Conservation (phyloP, 2,329 filamentous ascomycete species). For the Plenodomus lindquistii region DNA sequence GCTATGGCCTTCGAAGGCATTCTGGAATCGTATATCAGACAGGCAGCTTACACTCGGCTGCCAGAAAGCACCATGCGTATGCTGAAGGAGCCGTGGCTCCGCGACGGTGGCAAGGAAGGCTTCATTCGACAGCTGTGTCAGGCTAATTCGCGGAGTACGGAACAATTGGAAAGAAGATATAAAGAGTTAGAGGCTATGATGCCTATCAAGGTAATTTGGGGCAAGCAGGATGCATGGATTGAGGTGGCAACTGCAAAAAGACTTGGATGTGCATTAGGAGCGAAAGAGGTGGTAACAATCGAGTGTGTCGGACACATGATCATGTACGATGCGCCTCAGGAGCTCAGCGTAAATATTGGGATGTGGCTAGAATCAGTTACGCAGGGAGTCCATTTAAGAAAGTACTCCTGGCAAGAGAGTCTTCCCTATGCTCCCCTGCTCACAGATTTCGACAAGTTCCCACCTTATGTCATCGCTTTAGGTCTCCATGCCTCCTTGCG, state of each 20-base stretch:
- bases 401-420: not conserved
- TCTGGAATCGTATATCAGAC: conserved; percentile 22
- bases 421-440: not conserved
- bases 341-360: conserved; percentile 18
- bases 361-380: conserved; percentile 12
- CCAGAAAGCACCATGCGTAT: conserved; percentile 7
- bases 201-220: conserved; percentile 25
- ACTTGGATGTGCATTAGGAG: conserved; percentile 16
- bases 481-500: conserved; percentile 15
- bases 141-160: conserved; percentile 19
- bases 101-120: conserved; percentile 15
- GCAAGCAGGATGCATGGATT: conserved; percentile 22
- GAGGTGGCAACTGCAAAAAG: conserved; percentile 11
- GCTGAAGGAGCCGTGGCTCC: conserved; percentile 20
- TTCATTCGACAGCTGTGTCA: conserved; percentile 27
- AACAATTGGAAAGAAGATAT: conserved; percentile 20
- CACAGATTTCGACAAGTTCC: not conserved
- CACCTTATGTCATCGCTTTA: not conserved
- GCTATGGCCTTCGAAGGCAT: conserved; percentile 23
- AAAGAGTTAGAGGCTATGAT: conserved; percentile 12
- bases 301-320: conserved; percentile 19
- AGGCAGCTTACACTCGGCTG: conserved; percentile 15
- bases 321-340: conserved; percentile 22
- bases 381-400: not conserved
- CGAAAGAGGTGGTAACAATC: conserved; percentile 15